Evolutionary conservation across 1,284 basidiomycete genomes (phyloP), one percentile per base, ranked within the genome.

Genomic region (Ceratobasidium sp.): DNA sequence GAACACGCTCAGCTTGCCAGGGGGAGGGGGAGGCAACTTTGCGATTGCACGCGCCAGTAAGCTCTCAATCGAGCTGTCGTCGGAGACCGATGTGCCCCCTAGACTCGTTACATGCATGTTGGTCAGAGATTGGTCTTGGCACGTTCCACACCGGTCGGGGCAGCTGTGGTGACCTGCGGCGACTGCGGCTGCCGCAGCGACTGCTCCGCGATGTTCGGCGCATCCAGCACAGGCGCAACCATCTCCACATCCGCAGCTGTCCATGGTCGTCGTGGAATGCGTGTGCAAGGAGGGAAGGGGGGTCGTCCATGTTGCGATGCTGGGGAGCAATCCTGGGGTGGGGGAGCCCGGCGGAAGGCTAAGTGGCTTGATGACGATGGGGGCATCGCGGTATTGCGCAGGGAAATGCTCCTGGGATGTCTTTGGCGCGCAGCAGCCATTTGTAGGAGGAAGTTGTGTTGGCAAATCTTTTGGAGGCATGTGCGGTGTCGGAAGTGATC

Each of bases 1-100:
- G 64, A 69, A 69, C 38, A 69, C 64, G 53, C 64, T 69, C 23
- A 69, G 28, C 30, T 69, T 56, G 33, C 64, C 64, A n/a, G 64
- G 64, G 9, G 64, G 64, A 12, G 64, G 53, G 0, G 64, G 64
- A n/a, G 64, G 64, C 25, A 69, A 23, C 53, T 69, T 69, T n/a
- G 64, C 64, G 28, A 69, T 69, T 53, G 64, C 64, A 18, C 64
- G 64, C 38, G 64, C 64, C 9, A 69, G 64, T 28, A 69, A 53
- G 23, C 64, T 58, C 53, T 69, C 64, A 28, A 69, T 54, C n/a
- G 64, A 69, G 48, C 38, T 69, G 42, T 69, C 51, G 25, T 69
- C 64, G 21, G 64, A 40, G 1, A 54, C 25, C n/a, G 60, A 62
- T n/a, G 53, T 23, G 23, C 64, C 64, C 8, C 49, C 23, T 11